A percentile compares a stretch with the other conserved stretches of the same genome.
Evolutionary conservation across 2,329 filamentous ascomycete species (phyloP).

Genomic region (Fusarium ramigenum): DNA sequence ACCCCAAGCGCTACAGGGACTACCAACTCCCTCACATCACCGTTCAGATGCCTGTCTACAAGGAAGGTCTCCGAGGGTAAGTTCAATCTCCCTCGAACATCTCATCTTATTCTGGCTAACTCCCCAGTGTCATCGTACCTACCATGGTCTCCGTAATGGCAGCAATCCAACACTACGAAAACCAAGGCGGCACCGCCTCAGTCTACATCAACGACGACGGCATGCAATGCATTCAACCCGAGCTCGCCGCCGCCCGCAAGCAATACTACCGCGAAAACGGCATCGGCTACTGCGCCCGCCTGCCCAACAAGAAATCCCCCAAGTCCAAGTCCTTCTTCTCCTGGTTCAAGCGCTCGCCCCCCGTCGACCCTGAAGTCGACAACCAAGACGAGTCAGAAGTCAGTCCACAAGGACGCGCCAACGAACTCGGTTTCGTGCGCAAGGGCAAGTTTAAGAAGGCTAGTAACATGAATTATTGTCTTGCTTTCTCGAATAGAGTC

Average conservation of each 20-base stretch:
- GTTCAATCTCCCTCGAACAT: not conserved
- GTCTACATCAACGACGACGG: constrained; percentile 77
- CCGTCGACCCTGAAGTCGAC: constrained; percentile 37
- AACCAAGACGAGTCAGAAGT: constrained; percentile 54
- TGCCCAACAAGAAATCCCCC: constrained; percentile 51
- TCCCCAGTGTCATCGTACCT: constrained; percentile 57
- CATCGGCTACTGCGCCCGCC: constrained; percentile 65
- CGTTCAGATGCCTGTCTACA: constrained; percentile 59
- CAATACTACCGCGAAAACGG: constrained; percentile 67
- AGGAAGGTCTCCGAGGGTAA: constrained; percentile 44
- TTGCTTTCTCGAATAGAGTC: constrained; percentile 63
- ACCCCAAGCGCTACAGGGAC: constrained; percentile 38
- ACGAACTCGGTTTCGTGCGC: constrained; percentile 60
- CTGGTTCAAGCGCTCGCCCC: constrained; percentile 49
- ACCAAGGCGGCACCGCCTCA: constrained; percentile 72
- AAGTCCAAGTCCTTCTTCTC: constrained; percentile 43
- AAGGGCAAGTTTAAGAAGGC: constrained; percentile 73
- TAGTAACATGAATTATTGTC: constrained; percentile 74
- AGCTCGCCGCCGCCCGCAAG: constrained; percentile 58
- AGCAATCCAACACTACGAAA: constrained; percentile 67
- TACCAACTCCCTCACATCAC: constrained; percentile 56
- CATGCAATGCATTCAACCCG: constrained; percentile 66
- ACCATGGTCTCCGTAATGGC: constrained; percentile 65
- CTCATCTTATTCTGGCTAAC: not conserved
- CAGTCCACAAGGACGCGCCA: constrained; percentile 41